Percentiles rank a stretch among this genome's conserved stretches.
These are phyloP conservation scores for Toxoplasma gondii DNA, from an alignment of 169 alveolate species.

Conservation along the genomic window DNA sequence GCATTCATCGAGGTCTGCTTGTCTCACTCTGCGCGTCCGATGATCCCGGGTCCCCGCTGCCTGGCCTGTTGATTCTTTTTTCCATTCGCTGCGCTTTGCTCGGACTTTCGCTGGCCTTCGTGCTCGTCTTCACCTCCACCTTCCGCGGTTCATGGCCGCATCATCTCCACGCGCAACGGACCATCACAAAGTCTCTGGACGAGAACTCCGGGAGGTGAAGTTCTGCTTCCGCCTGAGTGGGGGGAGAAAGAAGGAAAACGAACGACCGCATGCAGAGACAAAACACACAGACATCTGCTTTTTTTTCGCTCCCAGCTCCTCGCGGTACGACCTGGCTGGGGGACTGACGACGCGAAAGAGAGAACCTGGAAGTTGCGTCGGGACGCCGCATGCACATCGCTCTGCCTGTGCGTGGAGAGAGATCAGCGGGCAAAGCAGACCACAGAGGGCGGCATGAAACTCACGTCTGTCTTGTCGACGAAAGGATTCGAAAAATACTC, in stretches of 20 bases:
- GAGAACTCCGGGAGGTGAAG: neutral
- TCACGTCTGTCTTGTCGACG: neutral
- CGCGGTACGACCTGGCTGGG: no score
- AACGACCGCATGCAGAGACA: neutral
- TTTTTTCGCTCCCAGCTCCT: no score
- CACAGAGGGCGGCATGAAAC: neutral
- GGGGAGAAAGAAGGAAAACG: neutral
- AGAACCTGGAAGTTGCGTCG: no score
- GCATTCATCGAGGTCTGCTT: no score
- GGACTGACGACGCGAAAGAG: no score
- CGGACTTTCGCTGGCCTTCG: neutral
- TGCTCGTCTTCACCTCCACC: neutral
- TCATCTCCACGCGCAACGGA: neutral
- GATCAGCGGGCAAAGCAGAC: no score
- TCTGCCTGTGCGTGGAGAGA: no score
- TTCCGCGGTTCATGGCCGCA: neutral
- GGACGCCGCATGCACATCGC: no score
- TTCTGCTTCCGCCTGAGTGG: slow-evolving; percentile 1
- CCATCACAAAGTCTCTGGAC: neutral
- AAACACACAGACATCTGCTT: no score
- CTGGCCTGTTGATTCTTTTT: neutral
- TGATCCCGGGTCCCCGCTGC: no score
- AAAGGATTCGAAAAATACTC: neutral
- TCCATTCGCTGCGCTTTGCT: neutral
- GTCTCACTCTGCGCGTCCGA: no score